Evolutionary conservation across 2,329 filamentous ascomycete genomes (phyloP).

Genomic region (Fonsecaea erecta): DNA sequence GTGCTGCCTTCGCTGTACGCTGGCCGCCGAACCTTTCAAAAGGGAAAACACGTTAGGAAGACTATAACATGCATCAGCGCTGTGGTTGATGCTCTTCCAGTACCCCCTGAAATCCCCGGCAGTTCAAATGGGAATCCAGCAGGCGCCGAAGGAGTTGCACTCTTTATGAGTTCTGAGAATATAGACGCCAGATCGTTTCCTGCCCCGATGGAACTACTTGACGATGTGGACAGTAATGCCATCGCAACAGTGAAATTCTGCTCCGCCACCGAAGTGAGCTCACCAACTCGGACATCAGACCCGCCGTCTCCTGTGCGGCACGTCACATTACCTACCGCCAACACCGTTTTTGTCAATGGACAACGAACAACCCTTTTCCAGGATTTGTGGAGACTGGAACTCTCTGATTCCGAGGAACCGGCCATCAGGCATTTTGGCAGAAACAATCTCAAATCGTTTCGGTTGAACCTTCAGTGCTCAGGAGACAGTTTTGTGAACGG

Average conservation of each 20-base stretch:
- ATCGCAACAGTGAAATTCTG: slow-evolving; percentile 13
- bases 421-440: slow-evolving; percentile 1
- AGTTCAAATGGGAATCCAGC: not conserved
- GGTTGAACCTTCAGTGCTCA: slow-evolving; percentile 11
- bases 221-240: not conserved
- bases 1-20: slow-evolving; percentile 11
- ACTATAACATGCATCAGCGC: slow-evolving; percentile 27
- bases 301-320: not conserved
- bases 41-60: not conserved
- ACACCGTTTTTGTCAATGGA: slow-evolving; percentile 38
- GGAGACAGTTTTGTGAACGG: slow-evolving; percentile 7
- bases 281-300: not conserved
- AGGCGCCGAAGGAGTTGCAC: slow-evolving; percentile 28
- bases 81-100: slow-evolving; percentile 35
- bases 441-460: slow-evolving; percentile 10
- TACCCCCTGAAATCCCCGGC: not conserved
- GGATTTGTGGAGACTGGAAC: slow-evolving; percentile 24
- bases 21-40: not conserved
- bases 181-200: not conserved
- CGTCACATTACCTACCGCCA: slow-evolving; percentile 31
- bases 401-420: not conserved
- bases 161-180: slow-evolving; percentile 26
- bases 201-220: not conserved
- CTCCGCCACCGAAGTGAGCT: not conserved
- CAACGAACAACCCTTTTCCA: slow-evolving; percentile 29